phyloP scores from a whole-genome alignment of 352 stramenopile species.

The Phytophthora melonis region DNA sequence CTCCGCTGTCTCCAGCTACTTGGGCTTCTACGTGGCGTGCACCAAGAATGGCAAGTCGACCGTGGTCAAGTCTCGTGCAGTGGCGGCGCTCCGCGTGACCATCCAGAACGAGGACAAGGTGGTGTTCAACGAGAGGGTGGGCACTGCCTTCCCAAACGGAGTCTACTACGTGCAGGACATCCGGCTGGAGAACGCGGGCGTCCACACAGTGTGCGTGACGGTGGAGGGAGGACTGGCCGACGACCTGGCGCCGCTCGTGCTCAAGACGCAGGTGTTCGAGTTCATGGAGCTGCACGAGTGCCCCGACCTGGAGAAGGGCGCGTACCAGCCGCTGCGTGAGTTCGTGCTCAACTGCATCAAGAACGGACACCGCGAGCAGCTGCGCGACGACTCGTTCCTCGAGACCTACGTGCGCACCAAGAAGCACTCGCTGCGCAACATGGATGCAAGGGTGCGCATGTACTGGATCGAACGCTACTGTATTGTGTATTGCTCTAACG shows the following conservation, averaged over 20 bases:
- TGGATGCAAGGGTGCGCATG: slow-evolving; percentile 65
- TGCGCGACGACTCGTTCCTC: slow-evolving; percentile 70
- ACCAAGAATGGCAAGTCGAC: slow-evolving; percentile 72
- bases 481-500: slow-evolving; percentile 14
- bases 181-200: slow-evolving; percentile 60
- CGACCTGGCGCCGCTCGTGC: slow-evolving; percentile 61
- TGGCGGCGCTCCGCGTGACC: slow-evolving; percentile 68
- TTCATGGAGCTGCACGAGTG: slow-evolving; percentile 87
- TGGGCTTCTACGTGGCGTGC: slow-evolving; percentile 79
- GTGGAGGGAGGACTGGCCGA: slow-evolving; percentile 63
- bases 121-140: slow-evolving; percentile 70
- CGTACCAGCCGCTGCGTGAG: slow-evolving; percentile 69
- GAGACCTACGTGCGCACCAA: slow-evolving; percentile 62
- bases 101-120: slow-evolving; percentile 85
- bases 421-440: slow-evolving; percentile 70
- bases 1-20: slow-evolving; percentile 43
- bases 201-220: slow-evolving; percentile 70
- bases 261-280: slow-evolving; percentile 77
- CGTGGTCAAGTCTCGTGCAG: slow-evolving; percentile 61
- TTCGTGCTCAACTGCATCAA: slow-evolving; percentile 60
- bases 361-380: slow-evolving; percentile 51
- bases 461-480: slow-evolving; percentile 3
- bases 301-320: slow-evolving; percentile 49
- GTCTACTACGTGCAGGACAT: slow-evolving; percentile 88
- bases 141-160: slow-evolving; percentile 71